Conservation (phyloP, 75 land plant genomes). For the Larix kaempferi region DNA sequence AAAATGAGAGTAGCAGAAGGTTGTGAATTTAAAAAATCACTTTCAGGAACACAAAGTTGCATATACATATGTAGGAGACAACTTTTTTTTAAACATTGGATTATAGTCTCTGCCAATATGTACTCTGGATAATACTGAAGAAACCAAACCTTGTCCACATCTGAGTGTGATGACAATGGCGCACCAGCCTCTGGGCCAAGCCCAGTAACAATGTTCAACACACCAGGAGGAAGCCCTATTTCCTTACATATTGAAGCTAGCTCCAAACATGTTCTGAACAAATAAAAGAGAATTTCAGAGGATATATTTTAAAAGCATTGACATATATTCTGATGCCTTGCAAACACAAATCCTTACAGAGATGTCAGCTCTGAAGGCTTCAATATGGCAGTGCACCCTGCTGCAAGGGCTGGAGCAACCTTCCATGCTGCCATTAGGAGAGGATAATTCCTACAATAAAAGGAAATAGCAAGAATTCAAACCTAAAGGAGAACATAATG, state of each 20-base stretch:
- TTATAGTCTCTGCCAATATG: background rate
- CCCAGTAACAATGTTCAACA: constrained; percentile 92
- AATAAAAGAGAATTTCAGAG: constrained; percentile 1
- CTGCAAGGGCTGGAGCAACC: constrained; percentile 98
- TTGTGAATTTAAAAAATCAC: background rate
- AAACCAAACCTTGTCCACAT: constrained; percentile 78
- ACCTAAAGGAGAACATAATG: background rate
- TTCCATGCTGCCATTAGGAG: constrained; percentile 98
- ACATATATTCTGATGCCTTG: background rate
- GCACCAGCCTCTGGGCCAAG: constrained; percentile 94
- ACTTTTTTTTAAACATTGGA: background rate
- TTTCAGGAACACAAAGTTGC: background rate
- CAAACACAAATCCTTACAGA: constrained; percentile 49
- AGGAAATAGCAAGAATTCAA: background rate
- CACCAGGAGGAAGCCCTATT: constrained; percentile 95
- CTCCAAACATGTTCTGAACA: constrained; percentile 91
- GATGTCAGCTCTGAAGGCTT: constrained; percentile 99
- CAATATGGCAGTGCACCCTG: constrained; percentile 93
- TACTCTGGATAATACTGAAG: background rate
- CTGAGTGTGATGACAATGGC: constrained; percentile 86
- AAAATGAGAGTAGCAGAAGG: background rate
- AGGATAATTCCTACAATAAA: constrained; percentile 89
- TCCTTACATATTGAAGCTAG: constrained; percentile 77
- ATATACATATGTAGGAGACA: background rate
- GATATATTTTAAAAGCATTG: background rate